Evolutionary conservation across 2,329 filamentous ascomycete species (phyloP).

Genomic region (Aspergillus fructus): DNA sequence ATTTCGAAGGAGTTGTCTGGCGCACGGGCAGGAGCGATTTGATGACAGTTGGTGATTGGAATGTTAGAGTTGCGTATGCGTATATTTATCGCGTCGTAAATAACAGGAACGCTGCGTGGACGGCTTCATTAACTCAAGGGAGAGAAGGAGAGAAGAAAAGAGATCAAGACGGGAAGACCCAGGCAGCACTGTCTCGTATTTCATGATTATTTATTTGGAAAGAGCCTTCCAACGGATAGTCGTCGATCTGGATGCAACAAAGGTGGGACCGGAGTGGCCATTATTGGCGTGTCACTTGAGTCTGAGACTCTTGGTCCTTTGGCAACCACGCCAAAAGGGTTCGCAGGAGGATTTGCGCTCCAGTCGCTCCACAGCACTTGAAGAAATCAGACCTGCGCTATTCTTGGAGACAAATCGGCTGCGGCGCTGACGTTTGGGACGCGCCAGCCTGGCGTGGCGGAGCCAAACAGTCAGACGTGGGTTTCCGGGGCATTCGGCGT

Average conservation of each 20-base stretch:
- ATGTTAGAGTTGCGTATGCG: background rate
- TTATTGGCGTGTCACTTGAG: constrained; percentile 5
- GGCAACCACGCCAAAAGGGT: no score
- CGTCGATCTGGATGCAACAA: constrained; percentile 8
- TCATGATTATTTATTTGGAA: constrained; percentile 1
- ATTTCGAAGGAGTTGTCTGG: background rate
- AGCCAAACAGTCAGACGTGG: background rate
- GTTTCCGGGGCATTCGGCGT: constrained; percentile 1
- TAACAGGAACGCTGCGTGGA: background rate
- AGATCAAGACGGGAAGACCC: background rate
- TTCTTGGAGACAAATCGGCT: constrained; percentile 12
- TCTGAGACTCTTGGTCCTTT: background rate
- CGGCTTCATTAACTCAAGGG: background rate
- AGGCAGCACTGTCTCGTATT: background rate
- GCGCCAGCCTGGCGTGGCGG: constrained; percentile 12
- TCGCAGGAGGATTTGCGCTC: background rate
- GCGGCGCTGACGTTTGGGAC: constrained; percentile 11
- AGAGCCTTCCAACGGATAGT: background rate
- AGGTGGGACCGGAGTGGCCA: constrained; percentile 1
- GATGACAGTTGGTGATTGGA: background rate
- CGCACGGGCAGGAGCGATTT: background rate
- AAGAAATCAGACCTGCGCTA: background rate
- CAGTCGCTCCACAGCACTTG: background rate
- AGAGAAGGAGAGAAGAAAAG: background rate
- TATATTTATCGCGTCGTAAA: background rate